These are phyloP conservation scores for Globisporangium spinosum DNA, from an alignment of 352 stramenopile genomes.

Conservation along the genomic window DNA sequence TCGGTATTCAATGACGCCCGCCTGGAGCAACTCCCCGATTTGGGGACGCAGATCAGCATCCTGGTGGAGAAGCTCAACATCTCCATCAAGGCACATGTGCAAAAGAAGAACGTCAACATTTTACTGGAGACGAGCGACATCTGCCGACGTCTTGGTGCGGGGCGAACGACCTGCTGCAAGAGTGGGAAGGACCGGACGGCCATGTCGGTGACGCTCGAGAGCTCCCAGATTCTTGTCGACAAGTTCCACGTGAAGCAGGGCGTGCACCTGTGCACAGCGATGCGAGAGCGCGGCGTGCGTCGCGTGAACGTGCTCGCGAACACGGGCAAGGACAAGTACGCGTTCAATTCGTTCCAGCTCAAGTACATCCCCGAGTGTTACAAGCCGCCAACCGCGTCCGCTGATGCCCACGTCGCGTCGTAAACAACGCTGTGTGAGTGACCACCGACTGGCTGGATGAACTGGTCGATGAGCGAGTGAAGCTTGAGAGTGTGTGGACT, in stretches of 20 bases:
- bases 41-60: slow-evolving; percentile 57
- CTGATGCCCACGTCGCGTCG: slow-evolving; percentile 71
- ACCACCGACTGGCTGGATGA: neutral
- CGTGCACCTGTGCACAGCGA: slow-evolving; percentile 80
- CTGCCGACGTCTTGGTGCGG: slow-evolving; percentile 88
- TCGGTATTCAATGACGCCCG: slow-evolving; percentile 23
- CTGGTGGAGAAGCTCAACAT: slow-evolving; percentile 55
- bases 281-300: slow-evolving; percentile 82
- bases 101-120: slow-evolving; percentile 88
- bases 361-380: slow-evolving; percentile 96
- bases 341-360: slow-evolving; percentile 96
- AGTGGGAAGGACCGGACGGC: slow-evolving; percentile 96
- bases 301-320: slow-evolving; percentile 84
- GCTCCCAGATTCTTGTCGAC: slow-evolving; percentile 88
- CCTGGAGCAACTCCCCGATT: slow-evolving; percentile 35
- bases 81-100: slow-evolving; percentile 56
- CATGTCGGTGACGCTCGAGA: slow-evolving; percentile 96
- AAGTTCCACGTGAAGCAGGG: slow-evolving; percentile 87
- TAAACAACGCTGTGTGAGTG: slow-evolving; percentile 24
- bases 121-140: slow-evolving; percentile 84
- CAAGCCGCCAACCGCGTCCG: slow-evolving; percentile 81
- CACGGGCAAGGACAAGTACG: slow-evolving; percentile 91
- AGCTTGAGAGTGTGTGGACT: neutral
- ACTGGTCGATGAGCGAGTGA: neutral
- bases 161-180: slow-evolving; percentile 95